Evolutionary conservation across 306 rosid species (phyloP).

Genomic region (Quercus parvula): DNA sequence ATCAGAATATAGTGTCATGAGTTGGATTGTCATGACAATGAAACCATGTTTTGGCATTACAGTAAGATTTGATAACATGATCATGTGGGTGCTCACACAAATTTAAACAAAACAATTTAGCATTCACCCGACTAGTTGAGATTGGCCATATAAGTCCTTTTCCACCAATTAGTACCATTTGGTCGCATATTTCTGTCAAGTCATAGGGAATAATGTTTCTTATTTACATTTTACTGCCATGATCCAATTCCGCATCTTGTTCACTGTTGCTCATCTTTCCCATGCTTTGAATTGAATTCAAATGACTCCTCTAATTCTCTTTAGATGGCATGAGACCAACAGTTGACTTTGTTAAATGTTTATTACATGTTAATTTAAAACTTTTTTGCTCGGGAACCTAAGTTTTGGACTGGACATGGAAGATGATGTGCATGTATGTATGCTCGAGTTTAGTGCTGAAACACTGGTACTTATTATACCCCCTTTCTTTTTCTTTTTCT

Average conservation of each 20-base stretch:
- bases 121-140: background rate
- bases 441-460: background rate
- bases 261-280: too few relatives aligned
- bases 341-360: background rate
- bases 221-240: background rate
- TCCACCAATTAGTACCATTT: background rate
- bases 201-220: background rate
- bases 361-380: background rate
- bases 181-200: background rate
- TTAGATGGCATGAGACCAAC: background rate
- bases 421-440: background rate
- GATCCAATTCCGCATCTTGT: too few relatives aligned
- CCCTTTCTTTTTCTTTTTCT: constrained; percentile 9
- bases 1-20: background rate
- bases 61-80: background rate
- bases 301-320: background rate
- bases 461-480: constrained; percentile 7
- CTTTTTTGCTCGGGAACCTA: background rate
- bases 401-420: background rate
- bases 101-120: background rate
- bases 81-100: background rate
- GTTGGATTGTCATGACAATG: background rate
- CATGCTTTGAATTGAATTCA: background rate
- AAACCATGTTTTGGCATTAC: background rate
- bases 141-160: background rate